Evolutionary conservation across 495 filamentous ascomycete species (phyloP), one percentile per base, ranked within the genome.

Genomic region (Hypoxylon crocopeplum): DNA sequence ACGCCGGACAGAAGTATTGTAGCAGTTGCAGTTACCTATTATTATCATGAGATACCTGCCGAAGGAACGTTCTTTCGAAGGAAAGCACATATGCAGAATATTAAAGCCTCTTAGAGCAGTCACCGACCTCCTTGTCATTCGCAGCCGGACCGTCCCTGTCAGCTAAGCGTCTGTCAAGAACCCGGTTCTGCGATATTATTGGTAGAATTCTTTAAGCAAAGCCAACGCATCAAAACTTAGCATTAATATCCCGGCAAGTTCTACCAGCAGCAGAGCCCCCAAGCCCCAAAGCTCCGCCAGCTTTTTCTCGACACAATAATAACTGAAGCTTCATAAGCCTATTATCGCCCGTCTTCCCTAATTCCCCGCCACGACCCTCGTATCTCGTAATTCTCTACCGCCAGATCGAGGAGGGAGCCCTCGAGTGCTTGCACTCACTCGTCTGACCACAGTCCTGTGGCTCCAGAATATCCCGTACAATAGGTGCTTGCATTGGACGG

Each of bases 231-330:
- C 64, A 66, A 63, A 38, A 34, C 25, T 10, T 29, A 5, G 25
- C 25, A 34, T 19, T 48, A 55, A 46, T 16, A 50, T 48, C 69
- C 69, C 51, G 67, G 66, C 57, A 66, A 69, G 56, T 60, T 64
- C 55, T 19, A 16, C 42, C 39, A 54, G 30, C 36, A 58, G 36
- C 16, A 45, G 37, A 39, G 13, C 34, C 40, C 38, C 45, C 44
- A 27, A 33, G 16, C 59, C 38, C n/a, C n/a, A n/a, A 52, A 55
- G 59, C 69, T 75, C 69, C 68, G 49, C 67, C 62, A 66, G 62
- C 68, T 70, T 66, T 67, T 62, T 59, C 22, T 51, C 42, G 48
- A 46, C 62, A 60, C 66, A 69, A 74, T 66, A 75, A 72, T 72
- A 70, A 27, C 24, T 4, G 8, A 73, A 70, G 56, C 62, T 62